phyloP scores from a whole-genome alignment of 179 eudicot species.

The Beta lomatogona region DNA sequence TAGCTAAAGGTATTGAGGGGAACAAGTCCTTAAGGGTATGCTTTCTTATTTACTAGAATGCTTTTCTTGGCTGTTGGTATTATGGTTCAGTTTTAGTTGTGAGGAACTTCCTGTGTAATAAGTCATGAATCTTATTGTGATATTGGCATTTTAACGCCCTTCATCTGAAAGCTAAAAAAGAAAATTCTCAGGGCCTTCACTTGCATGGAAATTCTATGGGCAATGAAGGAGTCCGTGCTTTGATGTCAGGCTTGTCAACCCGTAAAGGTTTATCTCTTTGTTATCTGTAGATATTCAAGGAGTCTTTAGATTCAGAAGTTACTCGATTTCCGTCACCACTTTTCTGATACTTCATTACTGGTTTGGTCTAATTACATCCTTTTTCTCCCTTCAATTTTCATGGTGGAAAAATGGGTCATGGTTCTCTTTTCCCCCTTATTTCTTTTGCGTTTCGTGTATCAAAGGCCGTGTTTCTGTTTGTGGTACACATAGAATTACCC shows the following conservation, averaged over 20 bases:
- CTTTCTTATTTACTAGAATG: neutral
- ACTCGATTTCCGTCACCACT: neutral
- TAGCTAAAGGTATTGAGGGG: conserved; percentile 89
- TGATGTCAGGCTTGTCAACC: conserved; percentile 64
- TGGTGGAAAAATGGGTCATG: neutral
- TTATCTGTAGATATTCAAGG: neutral
- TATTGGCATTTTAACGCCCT: conserved; percentile 7
- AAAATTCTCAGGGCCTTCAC: conserved; percentile 66
- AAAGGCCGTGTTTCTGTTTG: neutral
- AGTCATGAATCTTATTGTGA: neutral
- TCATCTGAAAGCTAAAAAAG: conserved; percentile 16
- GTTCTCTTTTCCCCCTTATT: neutral
- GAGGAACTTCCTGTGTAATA: neutral
- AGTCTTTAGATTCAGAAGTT: neutral
- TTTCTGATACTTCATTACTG: neutral
- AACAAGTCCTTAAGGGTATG: conserved; percentile 88
- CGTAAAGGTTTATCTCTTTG: conserved; percentile 59
- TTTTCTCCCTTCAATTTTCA: neutral
- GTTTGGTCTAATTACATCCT: neutral
- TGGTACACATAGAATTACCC: neutral
- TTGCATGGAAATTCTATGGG: conserved; percentile 88
- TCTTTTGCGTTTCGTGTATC: neutral
- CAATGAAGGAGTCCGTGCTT: conserved; percentile 88
- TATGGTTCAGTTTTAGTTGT: neutral
- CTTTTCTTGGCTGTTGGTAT: neutral